Conservation (phyloP, 495 filamentous ascomycete species). For the Lophiotrema nucula region DNA sequence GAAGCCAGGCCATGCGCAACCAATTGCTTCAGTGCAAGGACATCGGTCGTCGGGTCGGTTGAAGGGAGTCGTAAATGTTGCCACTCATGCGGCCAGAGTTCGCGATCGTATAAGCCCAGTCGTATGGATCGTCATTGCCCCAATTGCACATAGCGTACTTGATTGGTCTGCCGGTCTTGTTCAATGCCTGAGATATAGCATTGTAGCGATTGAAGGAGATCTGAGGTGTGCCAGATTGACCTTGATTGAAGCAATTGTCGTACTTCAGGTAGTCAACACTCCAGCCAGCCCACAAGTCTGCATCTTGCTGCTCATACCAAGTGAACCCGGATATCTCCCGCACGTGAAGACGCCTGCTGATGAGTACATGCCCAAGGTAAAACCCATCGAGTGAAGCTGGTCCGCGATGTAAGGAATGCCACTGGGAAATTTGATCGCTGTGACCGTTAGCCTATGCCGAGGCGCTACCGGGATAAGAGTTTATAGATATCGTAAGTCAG, state of each 20-base stretch:
- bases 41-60: conserved; percentile 37
- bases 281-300: conserved; percentile 60
- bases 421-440: conserved; percentile 54
- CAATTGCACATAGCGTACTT: conserved; percentile 65
- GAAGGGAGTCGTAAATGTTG: conserved; percentile 50
- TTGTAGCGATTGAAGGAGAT: conserved; percentile 54
- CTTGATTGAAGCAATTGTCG: conserved; percentile 66
- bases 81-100: conserved; percentile 59
- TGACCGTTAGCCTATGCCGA: too few species aligned
- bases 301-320: conserved; percentile 65
- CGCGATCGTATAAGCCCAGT: conserved; percentile 56
- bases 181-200: conserved; percentile 61
- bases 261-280: conserved; percentile 63
- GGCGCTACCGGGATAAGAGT: too few species aligned
- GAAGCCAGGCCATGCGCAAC: conserved; percentile 53
- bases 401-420: conserved; percentile 60
- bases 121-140: conserved; percentile 51
- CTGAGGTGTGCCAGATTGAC: conserved; percentile 49
- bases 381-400: conserved; percentile 57
- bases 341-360: conserved; percentile 50
- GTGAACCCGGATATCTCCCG: conserved; percentile 54
- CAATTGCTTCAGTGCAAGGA: conserved; percentile 41
- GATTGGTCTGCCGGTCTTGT: conserved; percentile 54
- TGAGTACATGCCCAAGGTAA: conserved; percentile 69
- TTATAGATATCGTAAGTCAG: too few species aligned